phyloP scores from a whole-genome alignment of 2,329 filamentous ascomycete species.

The Penicillium thymicola region DNA sequence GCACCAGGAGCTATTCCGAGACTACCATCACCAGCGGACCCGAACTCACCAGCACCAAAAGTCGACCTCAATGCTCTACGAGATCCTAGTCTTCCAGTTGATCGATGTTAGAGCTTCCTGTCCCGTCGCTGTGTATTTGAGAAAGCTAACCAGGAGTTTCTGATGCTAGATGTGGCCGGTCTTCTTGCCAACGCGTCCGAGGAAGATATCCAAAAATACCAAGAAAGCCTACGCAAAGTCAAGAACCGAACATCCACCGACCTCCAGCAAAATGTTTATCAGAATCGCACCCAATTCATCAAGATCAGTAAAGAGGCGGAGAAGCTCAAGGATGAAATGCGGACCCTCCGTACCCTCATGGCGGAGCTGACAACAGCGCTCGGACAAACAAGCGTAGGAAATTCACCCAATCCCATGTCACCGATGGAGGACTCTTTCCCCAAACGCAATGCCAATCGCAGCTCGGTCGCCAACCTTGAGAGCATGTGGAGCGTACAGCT shows the following conservation, averaged over 20 bases:
- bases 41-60: slow-evolving; percentile 55
- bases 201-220: slow-evolving; percentile 79
- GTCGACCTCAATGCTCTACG: slow-evolving; percentile 75
- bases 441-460: slow-evolving; percentile 70
- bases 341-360: slow-evolving; percentile 83
- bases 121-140: background rate
- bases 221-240: slow-evolving; percentile 69
- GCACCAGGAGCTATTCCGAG: slow-evolving; percentile 43
- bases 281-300: slow-evolving; percentile 97
- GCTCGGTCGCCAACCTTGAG: slow-evolving; percentile 75
- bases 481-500: slow-evolving; percentile 66
- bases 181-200: slow-evolving; percentile 82
- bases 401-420: slow-evolving; percentile 55
- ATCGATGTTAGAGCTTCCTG: slow-evolving; percentile 61
- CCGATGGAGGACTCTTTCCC: slow-evolving; percentile 50
- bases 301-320: slow-evolving; percentile 99
- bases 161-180: slow-evolving; percentile 47
- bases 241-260: slow-evolving; percentile 77
- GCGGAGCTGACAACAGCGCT: slow-evolving; percentile 78
- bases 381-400: slow-evolving; percentile 42
- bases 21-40: slow-evolving; percentile 49
- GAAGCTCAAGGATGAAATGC: slow-evolving; percentile 95
- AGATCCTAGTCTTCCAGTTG: slow-evolving; percentile 73
- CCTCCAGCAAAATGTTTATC: slow-evolving; percentile 91
- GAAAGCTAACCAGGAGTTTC: slow-evolving; percentile 13